Evolutionary conservation across 768 basidiomycete species (phyloP).

Genomic region (Mycena belliarum): DNA sequence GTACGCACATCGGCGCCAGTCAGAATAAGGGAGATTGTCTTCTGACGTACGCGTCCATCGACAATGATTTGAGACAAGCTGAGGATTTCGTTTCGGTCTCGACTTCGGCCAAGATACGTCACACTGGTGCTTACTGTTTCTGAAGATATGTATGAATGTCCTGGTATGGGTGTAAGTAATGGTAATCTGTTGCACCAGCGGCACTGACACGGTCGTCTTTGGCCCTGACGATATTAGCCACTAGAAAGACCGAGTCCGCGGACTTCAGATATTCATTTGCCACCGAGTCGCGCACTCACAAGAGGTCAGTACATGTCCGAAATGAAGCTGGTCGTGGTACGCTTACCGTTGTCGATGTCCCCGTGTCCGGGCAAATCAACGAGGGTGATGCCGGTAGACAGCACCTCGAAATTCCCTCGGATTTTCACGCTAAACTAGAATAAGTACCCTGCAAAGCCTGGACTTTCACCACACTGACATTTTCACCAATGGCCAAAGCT

Average conservation of each 20-base stretch:
- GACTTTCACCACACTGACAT: neutral
- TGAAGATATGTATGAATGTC: constrained; percentile 13
- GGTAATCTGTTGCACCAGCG: neutral
- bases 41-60: constrained; percentile 13
- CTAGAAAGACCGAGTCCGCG: constrained; percentile 17
- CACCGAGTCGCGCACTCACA: constrained; percentile 9
- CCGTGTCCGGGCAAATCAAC: constrained; percentile 22
- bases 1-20: constrained; percentile 19
- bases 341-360: constrained; percentile 4
- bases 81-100: neutral
- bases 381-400: constrained; percentile 18
- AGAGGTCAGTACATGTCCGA: neutral
- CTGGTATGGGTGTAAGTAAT: neutral
- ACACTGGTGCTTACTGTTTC: constrained; percentile 10
- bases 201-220: constrained; percentile 17
- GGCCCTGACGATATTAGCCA: constrained; percentile 11
- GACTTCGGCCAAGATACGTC: too few relatives aligned
- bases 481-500: constrained; percentile 23
- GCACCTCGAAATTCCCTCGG: constrained; percentile 15
- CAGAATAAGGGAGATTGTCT: constrained; percentile 15
- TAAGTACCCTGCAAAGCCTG: neutral
- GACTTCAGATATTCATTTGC: constrained; percentile 14
- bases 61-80: constrained; percentile 15
- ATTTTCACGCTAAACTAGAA: constrained; percentile 7
- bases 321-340: neutral